Conservation (phyloP, 371 early-diverging fungal species). For the Actinomucor elegans region DNA sequence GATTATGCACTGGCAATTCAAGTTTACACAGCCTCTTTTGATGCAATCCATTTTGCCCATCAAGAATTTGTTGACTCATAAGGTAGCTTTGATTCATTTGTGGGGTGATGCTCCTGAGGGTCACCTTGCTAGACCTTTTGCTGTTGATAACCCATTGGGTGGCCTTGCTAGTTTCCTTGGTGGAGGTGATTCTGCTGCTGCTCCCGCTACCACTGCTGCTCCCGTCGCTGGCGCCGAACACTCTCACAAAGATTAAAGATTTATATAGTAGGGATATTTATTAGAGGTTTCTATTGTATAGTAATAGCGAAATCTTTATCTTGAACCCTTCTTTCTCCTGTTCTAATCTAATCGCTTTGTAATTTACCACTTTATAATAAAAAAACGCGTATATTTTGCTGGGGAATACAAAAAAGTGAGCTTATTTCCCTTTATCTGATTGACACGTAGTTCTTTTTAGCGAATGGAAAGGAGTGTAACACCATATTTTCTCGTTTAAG, state of each 20-base stretch:
- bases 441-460: too few relatives aligned
- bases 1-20: slow-evolving; percentile 86
- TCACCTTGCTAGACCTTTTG: slow-evolving; percentile 83
- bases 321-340: too few relatives aligned
- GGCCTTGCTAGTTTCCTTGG: slow-evolving; percentile 49
- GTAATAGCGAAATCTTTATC: too few relatives aligned
- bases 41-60: slow-evolving; percentile 86
- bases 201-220: slow-evolving; percentile 29
- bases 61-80: slow-evolving; percentile 71
- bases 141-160: slow-evolving; percentile 72
- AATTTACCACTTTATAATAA: too few relatives aligned
- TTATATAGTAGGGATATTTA: neutral
- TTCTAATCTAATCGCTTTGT: too few relatives aligned
- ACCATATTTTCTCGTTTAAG: too few relatives aligned
- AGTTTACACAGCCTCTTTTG: slow-evolving; percentile 87
- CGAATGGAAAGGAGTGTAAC: too few relatives aligned
- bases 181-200: slow-evolving; percentile 11
- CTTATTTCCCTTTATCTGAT: too few relatives aligned
- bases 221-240: slow-evolving; percentile 1
- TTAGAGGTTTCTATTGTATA: too few relatives aligned
- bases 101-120: slow-evolving; percentile 82
- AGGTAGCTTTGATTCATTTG: slow-evolving; percentile 78
- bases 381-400: too few relatives aligned
- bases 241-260: neutral
- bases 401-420: too few relatives aligned